A percentile compares a stretch with the other conserved stretches of the same genome.
Evolutionary conservation across 176 grass and related monocot genomes (phyloP).

Genomic region (Olyra latifolia): DNA sequence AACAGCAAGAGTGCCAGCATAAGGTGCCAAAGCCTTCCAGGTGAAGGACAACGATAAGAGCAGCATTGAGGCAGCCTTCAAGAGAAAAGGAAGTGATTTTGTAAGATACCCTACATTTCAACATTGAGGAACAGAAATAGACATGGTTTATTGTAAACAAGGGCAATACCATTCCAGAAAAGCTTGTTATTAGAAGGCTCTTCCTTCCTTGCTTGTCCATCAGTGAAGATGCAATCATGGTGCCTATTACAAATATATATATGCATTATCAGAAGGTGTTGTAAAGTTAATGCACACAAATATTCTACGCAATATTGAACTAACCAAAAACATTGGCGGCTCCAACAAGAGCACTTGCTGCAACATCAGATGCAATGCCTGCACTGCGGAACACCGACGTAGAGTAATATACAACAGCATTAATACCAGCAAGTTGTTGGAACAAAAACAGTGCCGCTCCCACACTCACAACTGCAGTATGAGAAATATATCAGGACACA

Average conservation of each 20-base stretch:
- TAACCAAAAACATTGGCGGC: slow-evolving; percentile 98
- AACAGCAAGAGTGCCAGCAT: slow-evolving; percentile 90
- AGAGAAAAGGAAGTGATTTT: neutral
- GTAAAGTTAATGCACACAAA: slow-evolving; percentile 8
- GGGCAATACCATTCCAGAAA: slow-evolving; percentile 87
- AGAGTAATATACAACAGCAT: slow-evolving; percentile 98
- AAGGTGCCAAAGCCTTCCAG: slow-evolving; percentile 88
- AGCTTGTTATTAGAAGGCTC: slow-evolving; percentile 93
- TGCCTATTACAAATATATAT: slow-evolving; percentile 54
- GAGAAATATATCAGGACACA: slow-evolving; percentile 14
- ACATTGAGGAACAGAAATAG: neutral
- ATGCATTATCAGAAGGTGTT: slow-evolving; percentile 12
- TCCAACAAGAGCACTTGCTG: slow-evolving; percentile 97
- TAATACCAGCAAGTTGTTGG: slow-evolving; percentile 98
- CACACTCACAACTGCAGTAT: slow-evolving; percentile 82
- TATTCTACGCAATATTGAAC: slow-evolving; percentile 29
- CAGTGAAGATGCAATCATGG: slow-evolving; percentile 89
- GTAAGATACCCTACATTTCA: slow-evolving; percentile 9
- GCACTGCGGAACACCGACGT: slow-evolving; percentile 95
- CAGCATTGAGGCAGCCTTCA: slow-evolving; percentile 91
- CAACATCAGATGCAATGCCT: slow-evolving; percentile 96
- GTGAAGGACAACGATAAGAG: slow-evolving; percentile 84
- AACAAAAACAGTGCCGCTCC: slow-evolving; percentile 93
- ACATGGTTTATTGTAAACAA: slow-evolving; percentile 21
- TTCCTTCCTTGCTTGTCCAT: slow-evolving; percentile 99